A percentile compares a stretch with the other conserved stretches of the same genome.
These are phyloP conservation scores for Ceratobasidium sp. DNA, from an alignment of 1,284 basidiomycete species.

Conservation along the genomic window DNA sequence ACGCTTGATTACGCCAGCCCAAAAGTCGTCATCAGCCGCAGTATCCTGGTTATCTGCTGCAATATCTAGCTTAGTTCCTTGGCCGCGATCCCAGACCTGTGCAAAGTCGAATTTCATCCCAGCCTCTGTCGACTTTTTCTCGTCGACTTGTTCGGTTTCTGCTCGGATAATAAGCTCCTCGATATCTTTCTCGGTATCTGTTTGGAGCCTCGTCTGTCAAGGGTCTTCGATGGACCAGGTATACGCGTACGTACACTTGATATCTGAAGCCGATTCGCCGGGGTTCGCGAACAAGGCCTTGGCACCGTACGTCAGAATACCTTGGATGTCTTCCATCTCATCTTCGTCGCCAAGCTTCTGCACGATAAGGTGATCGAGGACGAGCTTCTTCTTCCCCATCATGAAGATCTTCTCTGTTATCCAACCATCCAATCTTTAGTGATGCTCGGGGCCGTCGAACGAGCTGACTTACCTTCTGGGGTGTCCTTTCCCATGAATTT, in stretches of 20 bases:
- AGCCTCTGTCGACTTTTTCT: constrained; percentile 47
- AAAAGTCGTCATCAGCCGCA: constrained; percentile 70
- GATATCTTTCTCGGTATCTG: constrained; percentile 79
- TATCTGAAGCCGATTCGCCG: constrained; percentile 61
- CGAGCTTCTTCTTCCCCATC: constrained; percentile 87
- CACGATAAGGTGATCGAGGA: constrained; percentile 89
- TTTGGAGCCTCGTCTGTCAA: constrained; percentile 12
- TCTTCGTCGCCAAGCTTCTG: constrained; percentile 89
- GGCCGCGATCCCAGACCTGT: constrained; percentile 84
- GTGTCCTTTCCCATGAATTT: constrained; percentile 90
- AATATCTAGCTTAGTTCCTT: constrained; percentile 70
- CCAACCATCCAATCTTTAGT: constrained; percentile 56
- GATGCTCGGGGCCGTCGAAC: neutral
- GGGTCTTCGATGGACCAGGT: neutral
- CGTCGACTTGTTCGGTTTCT: constrained; percentile 69
- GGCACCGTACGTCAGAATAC: constrained; percentile 83
- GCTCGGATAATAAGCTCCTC: constrained; percentile 84
- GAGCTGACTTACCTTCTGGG: constrained; percentile 70
- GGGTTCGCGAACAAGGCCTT: constrained; percentile 75
- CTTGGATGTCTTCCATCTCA: constrained; percentile 74
- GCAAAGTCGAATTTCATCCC: constrained; percentile 76
- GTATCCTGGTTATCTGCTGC: constrained; percentile 53
- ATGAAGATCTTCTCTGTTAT: constrained; percentile 81
- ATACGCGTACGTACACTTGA: constrained; percentile 63
- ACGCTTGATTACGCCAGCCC: constrained; percentile 58